A percentile compares a stretch with the other conserved stretches of the same genome.
phyloP scores from a whole-genome alignment of 2,329 filamentous ascomycete species.

The Penicillium concentricum region DNA sequence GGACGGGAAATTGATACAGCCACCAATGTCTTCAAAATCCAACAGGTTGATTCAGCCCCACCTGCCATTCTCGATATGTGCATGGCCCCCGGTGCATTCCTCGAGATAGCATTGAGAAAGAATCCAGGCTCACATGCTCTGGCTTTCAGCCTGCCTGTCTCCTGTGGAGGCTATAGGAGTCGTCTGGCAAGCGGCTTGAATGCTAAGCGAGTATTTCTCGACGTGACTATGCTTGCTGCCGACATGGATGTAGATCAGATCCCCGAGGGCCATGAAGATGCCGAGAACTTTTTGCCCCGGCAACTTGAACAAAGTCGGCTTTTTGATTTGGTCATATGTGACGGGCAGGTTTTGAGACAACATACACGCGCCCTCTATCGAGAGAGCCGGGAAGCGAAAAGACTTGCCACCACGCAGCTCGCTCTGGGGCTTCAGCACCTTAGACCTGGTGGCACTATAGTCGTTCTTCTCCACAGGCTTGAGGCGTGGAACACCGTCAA shows the following conservation, averaged over 20 bases:
- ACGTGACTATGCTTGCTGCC: slow-evolving; percentile 53
- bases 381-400: slow-evolving; percentile 35
- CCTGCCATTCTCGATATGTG: slow-evolving; percentile 53
- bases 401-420: slow-evolving; percentile 42
- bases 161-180: neutral
- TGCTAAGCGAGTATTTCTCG: slow-evolving; percentile 32
- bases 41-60: neutral
- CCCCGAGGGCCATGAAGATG: slow-evolving; percentile 22
- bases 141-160: neutral
- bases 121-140: slow-evolving; percentile 36
- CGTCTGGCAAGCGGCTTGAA: neutral
- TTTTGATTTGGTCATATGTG: slow-evolving; percentile 51
- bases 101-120: slow-evolving; percentile 35
- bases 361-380: slow-evolving; percentile 37
- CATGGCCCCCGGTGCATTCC: slow-evolving; percentile 57
- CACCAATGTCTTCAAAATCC: slow-evolving; percentile 10
- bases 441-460: slow-evolving; percentile 49
- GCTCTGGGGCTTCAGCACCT: slow-evolving; percentile 50
- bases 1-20: neutral
- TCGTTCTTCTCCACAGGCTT: slow-evolving; percentile 52
- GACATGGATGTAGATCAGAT: slow-evolving; percentile 42
- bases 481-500: slow-evolving; percentile 43
- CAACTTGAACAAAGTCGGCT: slow-evolving; percentile 22
- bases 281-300: slow-evolving; percentile 22
- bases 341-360: slow-evolving; percentile 48